Conservation (phyloP, 1,284 basidiomycete genomes). For the Ganoderma lingzhi region DNA sequence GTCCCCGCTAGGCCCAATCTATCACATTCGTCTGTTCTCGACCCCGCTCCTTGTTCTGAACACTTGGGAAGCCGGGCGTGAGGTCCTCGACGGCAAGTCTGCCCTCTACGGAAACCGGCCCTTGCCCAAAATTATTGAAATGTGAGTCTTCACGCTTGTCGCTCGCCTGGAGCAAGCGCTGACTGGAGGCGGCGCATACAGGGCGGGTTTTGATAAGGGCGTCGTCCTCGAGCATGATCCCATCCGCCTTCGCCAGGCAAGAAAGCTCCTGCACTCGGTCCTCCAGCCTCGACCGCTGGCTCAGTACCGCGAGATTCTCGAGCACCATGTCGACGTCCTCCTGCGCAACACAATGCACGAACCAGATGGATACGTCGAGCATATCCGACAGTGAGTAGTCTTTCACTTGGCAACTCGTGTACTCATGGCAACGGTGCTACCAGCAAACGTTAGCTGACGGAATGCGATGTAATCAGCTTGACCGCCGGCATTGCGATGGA, state of each 20-base stretch:
- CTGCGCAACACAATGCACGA: slow-evolving; percentile 16
- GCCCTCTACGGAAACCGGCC: slow-evolving; percentile 24
- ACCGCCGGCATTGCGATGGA: slow-evolving; percentile 24
- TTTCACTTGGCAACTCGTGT: too few species aligned
- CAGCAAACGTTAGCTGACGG: not conserved
- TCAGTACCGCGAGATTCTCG: slow-evolving; percentile 9
- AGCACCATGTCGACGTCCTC: slow-evolving; percentile 19
- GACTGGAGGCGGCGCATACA: not conserved
- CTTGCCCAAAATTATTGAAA: slow-evolving; percentile 28
- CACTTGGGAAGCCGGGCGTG: slow-evolving; percentile 21
- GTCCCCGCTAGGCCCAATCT: slow-evolving; percentile 18
- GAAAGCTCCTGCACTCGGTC: slow-evolving; percentile 21
- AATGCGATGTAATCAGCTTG: slow-evolving; percentile 8
- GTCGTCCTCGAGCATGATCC: slow-evolving; percentile 26
- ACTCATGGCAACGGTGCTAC: not conserved
- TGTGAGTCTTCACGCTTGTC: slow-evolving; percentile 13
- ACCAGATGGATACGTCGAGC: slow-evolving; percentile 22
- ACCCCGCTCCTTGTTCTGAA: slow-evolving; percentile 27
- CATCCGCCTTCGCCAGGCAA: slow-evolving; percentile 19
- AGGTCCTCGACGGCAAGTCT: slow-evolving; percentile 25
- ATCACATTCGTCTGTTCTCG: slow-evolving; percentile 21
- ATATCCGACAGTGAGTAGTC: slow-evolving; percentile 21
- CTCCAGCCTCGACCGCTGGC: slow-evolving; percentile 21
- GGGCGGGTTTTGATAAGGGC: slow-evolving; percentile 28
- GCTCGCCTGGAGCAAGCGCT: not conserved